Evolutionary conservation across 2,329 filamentous ascomycete genomes (phyloP).

Genomic region (Aspergillus versicolor): DNA sequence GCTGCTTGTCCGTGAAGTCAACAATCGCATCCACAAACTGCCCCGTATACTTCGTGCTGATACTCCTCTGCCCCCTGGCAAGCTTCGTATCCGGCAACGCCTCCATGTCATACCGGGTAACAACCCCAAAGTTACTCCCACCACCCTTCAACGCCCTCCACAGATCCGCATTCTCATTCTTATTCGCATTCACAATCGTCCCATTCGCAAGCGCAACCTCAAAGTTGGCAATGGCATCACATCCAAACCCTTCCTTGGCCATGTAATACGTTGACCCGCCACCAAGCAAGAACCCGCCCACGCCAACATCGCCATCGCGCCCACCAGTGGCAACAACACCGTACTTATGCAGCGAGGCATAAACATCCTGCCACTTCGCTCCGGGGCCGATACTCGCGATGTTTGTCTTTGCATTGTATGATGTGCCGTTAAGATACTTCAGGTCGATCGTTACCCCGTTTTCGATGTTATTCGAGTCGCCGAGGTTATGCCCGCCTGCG

Average conservation of each 20-base stretch:
- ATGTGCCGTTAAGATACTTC: neutral
- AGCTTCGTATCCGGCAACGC: neutral
- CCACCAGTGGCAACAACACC: neutral
- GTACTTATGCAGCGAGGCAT: neutral
- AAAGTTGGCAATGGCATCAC: neutral
- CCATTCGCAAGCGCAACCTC: neutral
- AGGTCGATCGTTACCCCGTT: neutral
- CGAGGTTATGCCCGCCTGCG: neutral
- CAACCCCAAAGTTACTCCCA: neutral
- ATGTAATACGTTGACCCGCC: neutral
- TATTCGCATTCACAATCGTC: neutral
- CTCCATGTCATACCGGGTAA: neutral
- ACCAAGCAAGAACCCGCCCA: neutral
- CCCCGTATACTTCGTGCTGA: neutral
- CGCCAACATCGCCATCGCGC: neutral
- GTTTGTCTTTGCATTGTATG: neutral
- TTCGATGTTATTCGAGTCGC: neutral
- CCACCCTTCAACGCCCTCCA: neutral
- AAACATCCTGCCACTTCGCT: neutral
- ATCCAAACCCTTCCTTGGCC: neutral
- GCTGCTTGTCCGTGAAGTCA: neutral
- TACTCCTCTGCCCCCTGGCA: neutral
- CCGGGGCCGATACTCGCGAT: neutral
- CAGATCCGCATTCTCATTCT: neutral
- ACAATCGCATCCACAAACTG: slow-evolving; percentile 1